phyloP scores from a whole-genome alignment of 164 flowering plant species.

The Aristolochia contorta region DNA sequence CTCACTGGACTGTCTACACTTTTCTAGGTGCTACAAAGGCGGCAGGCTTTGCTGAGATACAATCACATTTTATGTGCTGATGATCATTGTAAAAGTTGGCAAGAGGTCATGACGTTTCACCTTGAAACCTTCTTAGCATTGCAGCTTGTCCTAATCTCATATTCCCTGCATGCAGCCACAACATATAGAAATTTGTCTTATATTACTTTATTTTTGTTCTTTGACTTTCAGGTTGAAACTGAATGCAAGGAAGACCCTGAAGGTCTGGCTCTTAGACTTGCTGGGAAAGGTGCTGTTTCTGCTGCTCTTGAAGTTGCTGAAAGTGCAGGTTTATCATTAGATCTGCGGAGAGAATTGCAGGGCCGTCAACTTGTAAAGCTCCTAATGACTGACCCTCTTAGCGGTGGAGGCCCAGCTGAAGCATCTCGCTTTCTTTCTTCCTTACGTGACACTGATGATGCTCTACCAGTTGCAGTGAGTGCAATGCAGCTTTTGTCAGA shows the following conservation, averaged over 20 bases:
- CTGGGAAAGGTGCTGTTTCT: constrained; percentile 97
- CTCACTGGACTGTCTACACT: constrained; percentile 2
- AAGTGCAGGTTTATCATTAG: constrained; percentile 89
- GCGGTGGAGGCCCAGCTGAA: constrained; percentile 99
- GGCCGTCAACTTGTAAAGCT: constrained; percentile 98
- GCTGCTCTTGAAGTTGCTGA: constrained; percentile 98
- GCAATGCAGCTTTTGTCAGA: constrained; percentile 97
- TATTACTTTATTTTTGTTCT: constrained; percentile 1
- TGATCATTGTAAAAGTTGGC: constrained; percentile 86
- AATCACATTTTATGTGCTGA: constrained; percentile 81
- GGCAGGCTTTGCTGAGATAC: constrained; percentile 82
- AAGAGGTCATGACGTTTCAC: constrained; percentile 47
- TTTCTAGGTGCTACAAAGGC: constrained; percentile 62
- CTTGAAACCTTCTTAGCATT: background rate
- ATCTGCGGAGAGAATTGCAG: constrained; percentile 84
- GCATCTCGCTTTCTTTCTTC: constrained; percentile 98
- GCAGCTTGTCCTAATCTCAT: background rate
- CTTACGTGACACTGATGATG: constrained; percentile 86
- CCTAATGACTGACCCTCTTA: constrained; percentile 90
- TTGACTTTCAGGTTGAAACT: constrained; percentile 62
- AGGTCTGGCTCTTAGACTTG: constrained; percentile 91
- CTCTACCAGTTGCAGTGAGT: constrained; percentile 94
- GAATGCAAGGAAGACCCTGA: constrained; percentile 96
- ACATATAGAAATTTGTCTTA: background rate
- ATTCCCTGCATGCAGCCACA: background rate